These are phyloP conservation scores for Talaromyces sp. DNA, from an alignment of 2,329 filamentous ascomycete genomes.

Conservation along the genomic window DNA sequence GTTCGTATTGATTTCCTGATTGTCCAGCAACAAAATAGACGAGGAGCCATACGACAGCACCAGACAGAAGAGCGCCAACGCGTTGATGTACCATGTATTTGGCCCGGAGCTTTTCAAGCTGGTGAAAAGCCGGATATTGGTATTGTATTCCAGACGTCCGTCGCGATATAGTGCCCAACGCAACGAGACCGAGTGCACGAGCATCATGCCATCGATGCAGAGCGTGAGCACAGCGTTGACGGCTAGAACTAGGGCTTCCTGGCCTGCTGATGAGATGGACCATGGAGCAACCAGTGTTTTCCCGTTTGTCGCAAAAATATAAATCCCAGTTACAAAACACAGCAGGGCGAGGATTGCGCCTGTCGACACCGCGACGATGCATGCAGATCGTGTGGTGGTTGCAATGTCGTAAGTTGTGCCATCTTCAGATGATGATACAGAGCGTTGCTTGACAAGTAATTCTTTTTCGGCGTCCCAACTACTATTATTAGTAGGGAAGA, in stretches of 20 bases:
- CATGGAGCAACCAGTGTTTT: not conserved
- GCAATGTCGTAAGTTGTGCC: not conserved
- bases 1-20: not conserved
- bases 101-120: conserved; percentile 11
- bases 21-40: not conserved
- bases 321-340: not conserved
- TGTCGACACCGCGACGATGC: not conserved
- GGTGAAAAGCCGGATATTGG: conserved; percentile 17
- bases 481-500: not conserved
- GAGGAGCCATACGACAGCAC: not conserved
- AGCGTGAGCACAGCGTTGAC: not conserved
- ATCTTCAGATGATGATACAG: not conserved
- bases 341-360: not conserved
- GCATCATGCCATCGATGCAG: not conserved
- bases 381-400: not conserved
- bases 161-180: conserved; percentile 7
- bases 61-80: not conserved
- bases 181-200: not conserved
- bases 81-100: conserved; percentile 17
- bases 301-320: not conserved
- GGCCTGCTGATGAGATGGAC: not conserved
- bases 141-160: conserved; percentile 16
- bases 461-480: not conserved
- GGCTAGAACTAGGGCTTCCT: not conserved
- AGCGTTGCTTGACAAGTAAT: not conserved